Base-by-base conservation (phyloP, 2,329 filamentous ascomycete genomes). In the Nectriaceae sp. region DNA sequence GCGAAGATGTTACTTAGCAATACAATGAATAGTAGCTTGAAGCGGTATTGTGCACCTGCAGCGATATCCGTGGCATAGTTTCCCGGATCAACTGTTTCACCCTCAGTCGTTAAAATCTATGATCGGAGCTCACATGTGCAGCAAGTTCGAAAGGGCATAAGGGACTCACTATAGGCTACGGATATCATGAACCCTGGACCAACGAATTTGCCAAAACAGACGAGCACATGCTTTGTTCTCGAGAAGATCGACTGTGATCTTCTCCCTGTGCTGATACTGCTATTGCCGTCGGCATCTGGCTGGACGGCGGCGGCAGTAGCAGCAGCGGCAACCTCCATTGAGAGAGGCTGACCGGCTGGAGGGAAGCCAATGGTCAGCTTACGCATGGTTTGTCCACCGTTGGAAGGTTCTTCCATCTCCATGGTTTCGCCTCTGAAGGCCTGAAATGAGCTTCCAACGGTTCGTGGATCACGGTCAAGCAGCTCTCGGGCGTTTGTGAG, bases 61-160 rank as follows among this genome's bases (percentile, higher is more conserved):
- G 83, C 80, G 40, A 88, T 81, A 64, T 85, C 85, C 18, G 86
- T 89, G 1, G 85, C 77, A 63, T 89, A 89, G 65, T 89, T 89
- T 50, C 83, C 83, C 42, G 76, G 80, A 52, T 83, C 80, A 55
- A 82, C 75, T 78, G 44, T 8, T 31, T 15, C 8, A 16, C 11
- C 10, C 10, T 6, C 6, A 18, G 11, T 11, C 11, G 33, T 37
- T 6, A 37, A 37, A 11, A 6, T 6, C 10, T 16, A 37, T 16
- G 16, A 11, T 37, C 10, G 16, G 33, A 37, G 16, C 16, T 16
- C 11, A 11, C 16, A 6, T 16, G 11, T 6, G 11, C 6, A 37
- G 10, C 18, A 16, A 37, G 33, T 19, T 16, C 18, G 15, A n/a
- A 5, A 18, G 5, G 10, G 16, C 21, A 21, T 42, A 15, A 38